Conservation (phyloP, 768 basidiomycete genomes). For the Porphyrellus cyaneotinctus region DNA sequence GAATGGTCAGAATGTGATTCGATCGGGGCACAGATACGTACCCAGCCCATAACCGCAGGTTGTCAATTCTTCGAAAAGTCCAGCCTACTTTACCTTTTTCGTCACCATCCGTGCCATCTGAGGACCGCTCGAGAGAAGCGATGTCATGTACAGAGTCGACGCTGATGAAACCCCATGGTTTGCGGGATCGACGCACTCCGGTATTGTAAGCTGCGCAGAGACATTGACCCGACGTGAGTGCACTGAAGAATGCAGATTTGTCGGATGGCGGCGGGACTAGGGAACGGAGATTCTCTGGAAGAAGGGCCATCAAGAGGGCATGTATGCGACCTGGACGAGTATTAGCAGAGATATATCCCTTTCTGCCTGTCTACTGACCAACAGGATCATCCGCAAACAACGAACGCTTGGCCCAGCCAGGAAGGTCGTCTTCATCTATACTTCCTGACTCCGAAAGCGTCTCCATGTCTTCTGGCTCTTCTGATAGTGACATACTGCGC, state of each 20-base stretch:
- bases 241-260: slow-evolving; percentile 42
- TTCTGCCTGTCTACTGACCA: slow-evolving; percentile 40
- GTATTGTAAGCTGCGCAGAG: slow-evolving; percentile 80
- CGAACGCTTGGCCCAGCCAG: slow-evolving; percentile 69
- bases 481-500: slow-evolving; percentile 42
- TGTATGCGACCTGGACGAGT: slow-evolving; percentile 54
- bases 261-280: slow-evolving; percentile 34
- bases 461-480: slow-evolving; percentile 58
- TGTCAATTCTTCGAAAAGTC: slow-evolving; percentile 86
- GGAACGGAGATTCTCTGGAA: slow-evolving; percentile 53
- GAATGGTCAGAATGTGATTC: background rate
- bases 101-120: slow-evolving; percentile 32
- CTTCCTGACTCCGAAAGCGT: slow-evolving; percentile 39
- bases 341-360: background rate
- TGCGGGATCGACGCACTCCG: slow-evolving; percentile 72
- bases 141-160: slow-evolving; percentile 78
- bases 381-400: slow-evolving; percentile 53
- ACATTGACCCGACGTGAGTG: slow-evolving; percentile 71
- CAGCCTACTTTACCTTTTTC: slow-evolving; percentile 57
- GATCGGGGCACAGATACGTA: slow-evolving; percentile 35
- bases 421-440: slow-evolving; percentile 68
- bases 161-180: slow-evolving; percentile 87
- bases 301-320: slow-evolving; percentile 53
- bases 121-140: slow-evolving; percentile 54
- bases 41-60: slow-evolving; percentile 83